These are phyloP conservation scores for Isoetes taiwanensis DNA, from an alignment of 75 land plant species.

Conservation along the genomic window DNA sequence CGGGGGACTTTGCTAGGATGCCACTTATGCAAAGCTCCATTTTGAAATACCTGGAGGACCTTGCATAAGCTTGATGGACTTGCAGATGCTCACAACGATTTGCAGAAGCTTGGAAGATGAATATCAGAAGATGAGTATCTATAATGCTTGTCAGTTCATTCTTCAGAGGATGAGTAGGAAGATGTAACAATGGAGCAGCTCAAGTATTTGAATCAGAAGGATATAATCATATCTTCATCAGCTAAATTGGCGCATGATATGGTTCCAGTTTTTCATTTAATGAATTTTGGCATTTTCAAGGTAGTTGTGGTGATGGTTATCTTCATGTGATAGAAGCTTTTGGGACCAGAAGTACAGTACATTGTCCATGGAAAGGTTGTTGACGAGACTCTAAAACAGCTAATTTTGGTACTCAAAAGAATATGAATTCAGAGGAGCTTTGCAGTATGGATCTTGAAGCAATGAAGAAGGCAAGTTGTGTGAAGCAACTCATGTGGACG, in stretches of 20 bases:
- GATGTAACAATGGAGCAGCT: conserved; percentile 48
- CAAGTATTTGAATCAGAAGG: conserved; percentile 64
- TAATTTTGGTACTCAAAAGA: conserved; percentile 63
- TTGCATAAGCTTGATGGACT: no score
- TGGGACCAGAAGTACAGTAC: conserved; percentile 82
- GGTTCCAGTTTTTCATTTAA: no score
- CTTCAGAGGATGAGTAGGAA: conserved; percentile 68
- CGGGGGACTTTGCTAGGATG: no score
- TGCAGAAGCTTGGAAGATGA: no score
- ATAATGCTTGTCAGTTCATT: background rate
- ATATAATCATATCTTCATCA: conserved; percentile 62
- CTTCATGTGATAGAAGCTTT: conserved; percentile 44
- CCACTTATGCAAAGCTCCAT: no score
- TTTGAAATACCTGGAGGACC: no score
- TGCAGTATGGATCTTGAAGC: conserved; percentile 57
- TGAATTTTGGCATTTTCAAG: no score
- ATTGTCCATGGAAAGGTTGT: conserved; percentile 64
- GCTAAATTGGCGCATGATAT: conserved; percentile 60
- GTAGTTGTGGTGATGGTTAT: background rate
- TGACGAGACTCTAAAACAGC: conserved; percentile 70
- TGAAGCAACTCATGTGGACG: background rate
- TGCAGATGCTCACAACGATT: no score
- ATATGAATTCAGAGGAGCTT: conserved; percentile 43
- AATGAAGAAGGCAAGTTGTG: conserved; percentile 49
- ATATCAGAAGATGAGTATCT: no score